Base-by-base conservation (phyloP, 306 rosid genomes). In the Pterocarpus santalinus region DNA sequence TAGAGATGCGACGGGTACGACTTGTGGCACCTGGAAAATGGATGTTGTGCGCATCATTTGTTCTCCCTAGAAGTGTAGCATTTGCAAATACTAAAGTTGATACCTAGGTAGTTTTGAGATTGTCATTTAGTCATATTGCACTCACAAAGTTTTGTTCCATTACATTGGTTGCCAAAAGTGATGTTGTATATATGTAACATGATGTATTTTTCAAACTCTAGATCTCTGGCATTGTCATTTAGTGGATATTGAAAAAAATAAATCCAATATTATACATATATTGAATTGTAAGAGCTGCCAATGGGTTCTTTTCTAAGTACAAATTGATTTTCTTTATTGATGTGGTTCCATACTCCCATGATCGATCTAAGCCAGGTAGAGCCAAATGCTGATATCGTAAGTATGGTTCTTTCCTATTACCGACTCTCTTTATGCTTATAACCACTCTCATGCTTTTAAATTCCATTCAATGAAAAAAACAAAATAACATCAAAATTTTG, bases 11-110 rank as follows among this genome's bases (percentile, higher is more conserved):
- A 56, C 88, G 93, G 67, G 98, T 93, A 56, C 92, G 98, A 78
- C 90, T 80, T 22, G 99, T 93, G 30, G 98, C 98, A 7, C 99
- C 99, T 5, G 97, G 94, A 80, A 95, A 95, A 88, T 95, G 98
- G 98, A 93, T 95, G 98, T 34, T 93, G 77, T 93, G 97, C 9
- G 98, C 99, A 47, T 93, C 97, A 16, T 95, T 95, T 82, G 67
- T 82, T 78, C 97, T 95, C 77, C 99, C 99, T 1, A 80, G 84
- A 71, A 91, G 85, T 76, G 94, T 95, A 30, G 98, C 97, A 22
- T 87, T 91, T 77, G 87, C 96, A 68, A 85, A 85, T 28, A 85
- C 85, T 34, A 52, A 51, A 52, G 66, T 80, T 75, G 79, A 78
- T 39, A 8, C 61, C 53, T 91, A 79, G 83, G n/a, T 69, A 65